Base-by-base conservation (phyloP, 2,329 filamentous ascomycete species). In the Pseudocercospora fijiensis region DNA sequence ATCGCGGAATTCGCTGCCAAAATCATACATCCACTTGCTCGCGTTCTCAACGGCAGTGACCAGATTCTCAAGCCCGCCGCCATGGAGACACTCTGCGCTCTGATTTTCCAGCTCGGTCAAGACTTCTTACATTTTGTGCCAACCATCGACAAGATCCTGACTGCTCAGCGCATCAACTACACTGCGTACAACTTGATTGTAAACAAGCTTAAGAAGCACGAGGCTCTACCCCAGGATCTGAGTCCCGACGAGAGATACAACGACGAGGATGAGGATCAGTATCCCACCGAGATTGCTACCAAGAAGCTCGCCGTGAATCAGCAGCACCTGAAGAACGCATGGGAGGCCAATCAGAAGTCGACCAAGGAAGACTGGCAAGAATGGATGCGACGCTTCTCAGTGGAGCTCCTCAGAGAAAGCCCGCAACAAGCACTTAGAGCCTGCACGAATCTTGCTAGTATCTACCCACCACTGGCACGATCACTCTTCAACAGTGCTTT, bases 291-390 rank as follows among this genome's bases (percentile, higher is more conserved):
- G 69, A 89, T 96, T 51, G 88, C 89, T 1, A 91, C 90, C 11
- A 97, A 96, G 82, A 98, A 98, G 78, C 84, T 98, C 33, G 92
- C 96, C 66, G 94, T 98, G 77, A 99, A 99, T 70, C 92, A 96
- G 57, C 93, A 98, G 67, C 96, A 99, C 81, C 82, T 99, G 22
- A 97, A 98, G 78, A 90, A 90, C 67, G 95, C 96, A 0, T 99
- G 95, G 95, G 95, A 98, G 71, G 95, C 96, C 0, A 92, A 90
- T 64, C 92, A 96, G 65, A 97, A 97, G 75, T 97, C 94, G 0
- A 99, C 95, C 9, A 92, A 93, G 72, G 95, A 99, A 75, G 95
- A 99, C 78, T 99, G 95, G 95, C 91, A 96, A 72, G 95, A 99
- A 77, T 99, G 95, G 95, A 92, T 99, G 78, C 88, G 96, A 65